Base-by-base conservation (phyloP, 768 basidiomycete species). In the Hypholoma sublateritium region DNA sequence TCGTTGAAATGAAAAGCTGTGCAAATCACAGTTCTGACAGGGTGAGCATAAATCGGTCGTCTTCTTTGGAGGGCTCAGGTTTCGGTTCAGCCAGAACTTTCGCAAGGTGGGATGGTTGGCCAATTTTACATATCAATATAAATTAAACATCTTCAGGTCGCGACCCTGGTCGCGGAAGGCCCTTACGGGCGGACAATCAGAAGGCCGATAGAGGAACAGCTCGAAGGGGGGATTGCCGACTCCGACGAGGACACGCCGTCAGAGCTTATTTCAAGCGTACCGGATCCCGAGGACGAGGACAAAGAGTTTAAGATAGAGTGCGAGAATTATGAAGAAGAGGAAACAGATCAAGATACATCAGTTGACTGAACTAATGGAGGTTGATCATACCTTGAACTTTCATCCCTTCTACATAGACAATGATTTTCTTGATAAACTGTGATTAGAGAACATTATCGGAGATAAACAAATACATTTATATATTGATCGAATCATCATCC, bases 31-130 rank as follows among this genome's bases (percentile, higher is more conserved):
- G 9, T 6, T 45, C 17, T 16, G 22, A 3, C 39, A 67, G 65
- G 65, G 60, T 8, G 57, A 62, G 13, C 53, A 60, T 32, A 32
- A 56, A 34, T 54, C 53, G 14, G 61, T 66, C 3, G 63, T 64
- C 13, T 66, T 64, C 48, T 66, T 66, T 22, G 65, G 63, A 22
- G 65, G 65, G 1, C 50, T 66, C 25, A 60, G 57, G 25, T 64
- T 66, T 25, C 59, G 60, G 42, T 66, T 62, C 36, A 59, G 55
- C 16, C 59, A 58, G 56, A 28, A 47, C 24, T 44, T 59, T 24
- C 60, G 60, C 22, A 59, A 52, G 35, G 50, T 51, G 21, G 16
- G 49, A n/a, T n/a, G n/a, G n/a, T n/a, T n/a, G 8, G 36, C 35
- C 35, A 16, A 14, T 28, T 43, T 17, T 53, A n/a, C 39, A 45